A percentile compares a stretch with the other conserved stretches of the same genome.
Evolutionary conservation across 306 rosid genomes (phyloP).

Genomic region (Acacia confusa): DNA sequence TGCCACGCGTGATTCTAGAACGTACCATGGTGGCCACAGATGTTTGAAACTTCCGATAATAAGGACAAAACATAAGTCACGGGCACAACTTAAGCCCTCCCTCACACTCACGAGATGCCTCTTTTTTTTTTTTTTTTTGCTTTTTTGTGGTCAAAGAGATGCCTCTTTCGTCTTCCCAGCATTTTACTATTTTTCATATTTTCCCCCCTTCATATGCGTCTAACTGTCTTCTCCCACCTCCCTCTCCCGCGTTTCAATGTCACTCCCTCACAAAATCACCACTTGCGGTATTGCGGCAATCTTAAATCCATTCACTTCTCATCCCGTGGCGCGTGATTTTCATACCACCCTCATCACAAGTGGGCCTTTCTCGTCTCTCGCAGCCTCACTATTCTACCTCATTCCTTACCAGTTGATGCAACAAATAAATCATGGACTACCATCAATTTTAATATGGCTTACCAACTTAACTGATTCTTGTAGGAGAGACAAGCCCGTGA

Average conservation of each 20-base stretch:
- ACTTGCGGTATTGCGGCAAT: background rate
- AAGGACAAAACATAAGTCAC: slow-evolving; percentile 36
- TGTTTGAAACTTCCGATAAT: slow-evolving; percentile 1
- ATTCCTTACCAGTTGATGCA: background rate
- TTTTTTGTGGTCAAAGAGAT: no score
- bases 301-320: background rate
- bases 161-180: slow-evolving; percentile 22
- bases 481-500: no score
- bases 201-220: background rate
- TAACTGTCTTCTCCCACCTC: background rate
- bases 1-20: slow-evolving; percentile 32
- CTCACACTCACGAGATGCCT: slow-evolving; percentile 36
- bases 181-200: background rate
- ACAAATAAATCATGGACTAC: background rate
- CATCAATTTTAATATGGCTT: background rate
- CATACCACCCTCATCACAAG: background rate
- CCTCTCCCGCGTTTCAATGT: background rate
- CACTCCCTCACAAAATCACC: background rate
- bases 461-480: no score
- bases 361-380: background rate
- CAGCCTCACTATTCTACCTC: slow-evolving; percentile 1
- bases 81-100: slow-evolving; percentile 31
- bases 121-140: no score
- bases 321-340: background rate
- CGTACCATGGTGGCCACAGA: slow-evolving; percentile 32